Conservation (phyloP, 306 rosid genomes). For the Sechiopsis laciniata region DNA sequence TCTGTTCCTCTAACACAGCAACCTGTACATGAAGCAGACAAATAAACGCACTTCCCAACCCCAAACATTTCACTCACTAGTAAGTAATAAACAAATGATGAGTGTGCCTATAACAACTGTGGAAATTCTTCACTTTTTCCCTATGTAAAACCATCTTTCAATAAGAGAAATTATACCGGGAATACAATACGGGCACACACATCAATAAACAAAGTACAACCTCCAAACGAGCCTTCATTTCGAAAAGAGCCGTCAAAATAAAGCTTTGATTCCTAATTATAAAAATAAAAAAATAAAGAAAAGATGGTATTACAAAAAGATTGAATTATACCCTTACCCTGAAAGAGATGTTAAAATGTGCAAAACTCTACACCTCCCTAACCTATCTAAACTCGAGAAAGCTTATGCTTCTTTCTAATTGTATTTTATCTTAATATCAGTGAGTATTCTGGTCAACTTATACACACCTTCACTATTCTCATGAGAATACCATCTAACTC, state of each 20-base stretch:
- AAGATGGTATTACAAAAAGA: background rate
- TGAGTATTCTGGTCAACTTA: no score
- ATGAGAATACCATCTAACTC: no score
- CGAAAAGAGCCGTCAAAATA: no score
- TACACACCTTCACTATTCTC: no score
- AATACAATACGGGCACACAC: background rate
- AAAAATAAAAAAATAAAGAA: no score
- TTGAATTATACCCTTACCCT: background rate
- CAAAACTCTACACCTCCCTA: background rate
- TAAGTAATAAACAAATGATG: no score
- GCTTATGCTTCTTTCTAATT: background rate
- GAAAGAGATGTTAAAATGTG: background rate
- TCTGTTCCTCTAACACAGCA: conserved; percentile 88
- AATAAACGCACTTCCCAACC: conserved; percentile 3
- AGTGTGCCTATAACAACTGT: background rate
- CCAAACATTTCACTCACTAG: background rate
- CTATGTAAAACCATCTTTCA: no score
- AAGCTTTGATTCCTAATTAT: no score
- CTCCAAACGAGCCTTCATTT: background rate
- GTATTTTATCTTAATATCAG: background rate
- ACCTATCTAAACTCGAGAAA: background rate
- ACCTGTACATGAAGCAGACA: conserved; percentile 38
- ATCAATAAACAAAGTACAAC: no score
- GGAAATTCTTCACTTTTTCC: background rate
- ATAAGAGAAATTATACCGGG: background rate